Evolutionary conservation across 1,284 basidiomycete species (phyloP).

Genomic region (Garcileccinum viscosum): DNA sequence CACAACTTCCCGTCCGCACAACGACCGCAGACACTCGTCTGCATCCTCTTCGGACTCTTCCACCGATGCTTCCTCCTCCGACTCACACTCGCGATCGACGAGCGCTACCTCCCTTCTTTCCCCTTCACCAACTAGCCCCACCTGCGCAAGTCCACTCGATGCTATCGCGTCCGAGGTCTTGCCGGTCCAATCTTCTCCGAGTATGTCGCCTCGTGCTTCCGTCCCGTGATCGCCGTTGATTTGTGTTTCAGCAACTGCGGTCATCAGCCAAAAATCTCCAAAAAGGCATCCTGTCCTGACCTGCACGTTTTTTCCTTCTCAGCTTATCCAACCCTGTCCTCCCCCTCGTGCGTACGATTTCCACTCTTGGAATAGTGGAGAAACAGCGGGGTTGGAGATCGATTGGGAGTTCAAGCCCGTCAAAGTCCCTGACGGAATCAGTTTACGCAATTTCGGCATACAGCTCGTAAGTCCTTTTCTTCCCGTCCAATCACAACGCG

Average conservation of each 20-base stretch:
- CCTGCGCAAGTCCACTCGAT: slow-evolving; percentile 17
- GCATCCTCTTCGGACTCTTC: slow-evolving; percentile 29
- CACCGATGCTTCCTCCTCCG: slow-evolving; percentile 30
- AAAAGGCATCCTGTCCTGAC: slow-evolving; percentile 49
- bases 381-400: slow-evolving; percentile 33
- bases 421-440: slow-evolving; percentile 76
- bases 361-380: slow-evolving; percentile 27
- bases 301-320: slow-evolving; percentile 55
- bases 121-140: slow-evolving; percentile 26
- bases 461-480: slow-evolving; percentile 68
- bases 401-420: slow-evolving; percentile 70
- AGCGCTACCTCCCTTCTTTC: slow-evolving; percentile 35
- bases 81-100: slow-evolving; percentile 36
- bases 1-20: slow-evolving; percentile 5
- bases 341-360: slow-evolving; percentile 29
- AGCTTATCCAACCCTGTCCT: slow-evolving; percentile 44
- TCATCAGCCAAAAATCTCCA: slow-evolving; percentile 13
- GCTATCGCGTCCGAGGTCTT: slow-evolving; percentile 8
- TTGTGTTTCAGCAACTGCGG: slow-evolving; percentile 10
- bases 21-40: slow-evolving; percentile 28
- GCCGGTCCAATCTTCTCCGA: slow-evolving; percentile 4
- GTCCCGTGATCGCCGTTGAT: slow-evolving; percentile 9
- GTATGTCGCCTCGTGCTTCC: slow-evolving; percentile 9
- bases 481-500: neutral
- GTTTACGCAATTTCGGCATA: slow-evolving; percentile 81